Conservation (phyloP, 2,329 filamentous ascomycete species). For the Talaromyces sp. region DNA sequence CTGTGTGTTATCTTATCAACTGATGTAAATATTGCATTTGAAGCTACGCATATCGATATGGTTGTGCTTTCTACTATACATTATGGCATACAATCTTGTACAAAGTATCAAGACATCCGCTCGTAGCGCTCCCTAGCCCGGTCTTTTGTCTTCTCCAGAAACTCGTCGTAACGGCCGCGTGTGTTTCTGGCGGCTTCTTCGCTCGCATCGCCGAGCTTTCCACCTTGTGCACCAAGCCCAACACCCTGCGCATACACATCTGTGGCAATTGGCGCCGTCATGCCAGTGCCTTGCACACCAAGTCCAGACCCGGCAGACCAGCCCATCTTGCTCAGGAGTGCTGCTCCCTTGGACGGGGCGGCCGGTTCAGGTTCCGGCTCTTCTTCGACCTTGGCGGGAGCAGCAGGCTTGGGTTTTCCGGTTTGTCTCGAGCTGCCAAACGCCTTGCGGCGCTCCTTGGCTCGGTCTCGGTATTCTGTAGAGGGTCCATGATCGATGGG, state of each 20-base stretch:
- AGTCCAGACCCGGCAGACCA: constrained; percentile 44
- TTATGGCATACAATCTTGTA: not conserved
- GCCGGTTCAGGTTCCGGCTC: constrained; percentile 24
- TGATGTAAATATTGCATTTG: not conserved
- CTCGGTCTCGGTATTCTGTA: constrained; percentile 42
- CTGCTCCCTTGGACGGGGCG: constrained; percentile 42
- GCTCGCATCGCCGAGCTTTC: constrained; percentile 44
- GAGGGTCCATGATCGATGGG: constrained; percentile 11
- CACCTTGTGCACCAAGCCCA: constrained; percentile 43
- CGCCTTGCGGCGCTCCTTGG: constrained; percentile 39
- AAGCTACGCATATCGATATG: not conserved
- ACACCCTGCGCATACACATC: constrained; percentile 47
- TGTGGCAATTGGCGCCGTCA: constrained; percentile 42
- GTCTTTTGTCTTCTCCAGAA: constrained; percentile 42
- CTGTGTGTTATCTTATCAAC: not conserved
- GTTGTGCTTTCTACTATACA: not conserved
- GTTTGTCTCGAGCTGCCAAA: constrained; percentile 31
- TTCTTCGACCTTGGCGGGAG: constrained; percentile 19
- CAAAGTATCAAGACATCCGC: constrained; percentile 25
- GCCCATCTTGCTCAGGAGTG: constrained; percentile 47
- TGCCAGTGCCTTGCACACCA: constrained; percentile 43
- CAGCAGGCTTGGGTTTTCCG: constrained; percentile 15
- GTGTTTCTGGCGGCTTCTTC: constrained; percentile 45
- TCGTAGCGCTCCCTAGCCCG: constrained; percentile 44
- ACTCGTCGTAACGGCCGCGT: constrained; percentile 41